Evolutionary conservation across 2,329 filamentous ascomycete species (phyloP).

Genomic region (Penicillium digitatum): DNA sequence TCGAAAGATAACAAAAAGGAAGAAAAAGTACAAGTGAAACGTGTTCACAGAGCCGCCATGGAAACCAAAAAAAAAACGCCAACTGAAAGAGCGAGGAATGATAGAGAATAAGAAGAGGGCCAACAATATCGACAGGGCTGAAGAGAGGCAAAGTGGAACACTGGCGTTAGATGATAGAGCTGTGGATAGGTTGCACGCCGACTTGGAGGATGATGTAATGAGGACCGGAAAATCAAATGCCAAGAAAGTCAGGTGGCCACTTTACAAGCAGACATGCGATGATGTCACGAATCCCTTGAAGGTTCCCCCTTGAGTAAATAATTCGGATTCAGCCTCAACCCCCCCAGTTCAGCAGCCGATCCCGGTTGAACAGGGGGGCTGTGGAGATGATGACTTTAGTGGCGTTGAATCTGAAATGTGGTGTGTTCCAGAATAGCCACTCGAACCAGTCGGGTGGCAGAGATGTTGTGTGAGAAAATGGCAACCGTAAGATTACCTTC

Average conservation of each 20-base stretch:
- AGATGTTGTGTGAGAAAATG: slow-evolving; percentile 12
- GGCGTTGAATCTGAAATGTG: slow-evolving; percentile 5
- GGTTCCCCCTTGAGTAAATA: slow-evolving; percentile 17
- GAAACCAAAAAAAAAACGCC: slow-evolving; percentile 15
- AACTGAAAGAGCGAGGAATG: slow-evolving; percentile 5
- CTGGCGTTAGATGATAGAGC: slow-evolving; percentile 2
- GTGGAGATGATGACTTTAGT: slow-evolving; percentile 14
- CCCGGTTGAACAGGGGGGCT: slow-evolving; percentile 8
- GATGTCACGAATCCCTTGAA: slow-evolving; percentile 28
- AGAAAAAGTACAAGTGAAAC: slow-evolving; percentile 24
- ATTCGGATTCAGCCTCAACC: slow-evolving; percentile 8
- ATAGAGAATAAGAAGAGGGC: slow-evolving; percentile 9
- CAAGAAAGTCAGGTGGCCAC: slow-evolving; percentile 25
- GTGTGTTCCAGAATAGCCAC: slow-evolving; percentile 11
- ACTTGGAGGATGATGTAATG: slow-evolving; percentile 15
- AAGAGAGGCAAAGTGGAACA: slow-evolving; percentile 10
- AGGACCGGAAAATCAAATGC: slow-evolving; percentile 12
- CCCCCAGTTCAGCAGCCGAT: slow-evolving; percentile 6
- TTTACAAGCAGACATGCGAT: slow-evolving; percentile 25
- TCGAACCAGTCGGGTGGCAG: slow-evolving; percentile 22
- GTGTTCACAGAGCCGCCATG: slow-evolving; percentile 18
- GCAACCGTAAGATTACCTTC: slow-evolving; percentile 8
- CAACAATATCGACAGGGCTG: slow-evolving; percentile 17
- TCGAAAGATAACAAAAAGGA: slow-evolving; percentile 28
- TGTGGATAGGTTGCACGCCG: slow-evolving; percentile 10